These are phyloP conservation scores for Candida verbasci DNA, from an alignment of 805 yeast genomes.

Conservation along the genomic window DNA sequence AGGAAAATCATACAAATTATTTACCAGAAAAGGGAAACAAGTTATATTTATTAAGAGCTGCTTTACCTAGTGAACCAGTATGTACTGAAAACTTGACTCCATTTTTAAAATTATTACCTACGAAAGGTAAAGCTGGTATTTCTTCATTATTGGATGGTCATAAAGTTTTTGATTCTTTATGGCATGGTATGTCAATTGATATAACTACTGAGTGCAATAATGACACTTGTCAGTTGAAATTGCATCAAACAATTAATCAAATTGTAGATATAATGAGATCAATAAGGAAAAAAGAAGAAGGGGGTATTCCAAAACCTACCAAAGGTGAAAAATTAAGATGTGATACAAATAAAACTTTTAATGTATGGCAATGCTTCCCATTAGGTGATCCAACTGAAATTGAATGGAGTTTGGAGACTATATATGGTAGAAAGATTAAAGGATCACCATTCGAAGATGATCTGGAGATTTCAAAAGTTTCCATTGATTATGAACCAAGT, in stretches of 20 bases:
- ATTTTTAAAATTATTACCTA: slow-evolving; percentile 81
- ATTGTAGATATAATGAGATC: slow-evolving; percentile 69
- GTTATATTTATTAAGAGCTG: slow-evolving; percentile 67
- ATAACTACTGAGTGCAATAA: slow-evolving; percentile 52
- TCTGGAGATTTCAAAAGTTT: slow-evolving; percentile 43
- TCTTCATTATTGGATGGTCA: slow-evolving; percentile 86
- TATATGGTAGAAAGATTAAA: slow-evolving; percentile 65
- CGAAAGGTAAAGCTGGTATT: slow-evolving; percentile 87
- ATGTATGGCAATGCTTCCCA: slow-evolving; percentile 77
- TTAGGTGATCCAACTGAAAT: slow-evolving; percentile 45
- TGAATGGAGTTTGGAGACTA: slow-evolving; percentile 51
- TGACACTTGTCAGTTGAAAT: slow-evolving; percentile 42
- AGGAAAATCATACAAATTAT: slow-evolving; percentile 18
- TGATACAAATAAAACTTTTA: slow-evolving; percentile 56
- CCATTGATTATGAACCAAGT: slow-evolving; percentile 4
- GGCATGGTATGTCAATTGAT: slow-evolving; percentile 94
- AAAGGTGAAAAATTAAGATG: slow-evolving; percentile 71
- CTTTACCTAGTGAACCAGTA: slow-evolving; percentile 90
- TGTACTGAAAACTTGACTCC: slow-evolving; percentile 98
- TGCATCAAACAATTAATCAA: slow-evolving; percentile 66
- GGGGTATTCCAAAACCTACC: slow-evolving; percentile 78
- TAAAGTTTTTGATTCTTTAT: slow-evolving; percentile 80
- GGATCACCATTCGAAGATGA: slow-evolving; percentile 62
- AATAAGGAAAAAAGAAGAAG: slow-evolving; percentile 51
- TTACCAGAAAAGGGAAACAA: slow-evolving; percentile 28